Percentiles rank a stretch among this genome's conserved stretches.
Evolutionary conservation across 164 flowering plant species (phyloP).

Genomic region (Vitis labrusca): DNA sequence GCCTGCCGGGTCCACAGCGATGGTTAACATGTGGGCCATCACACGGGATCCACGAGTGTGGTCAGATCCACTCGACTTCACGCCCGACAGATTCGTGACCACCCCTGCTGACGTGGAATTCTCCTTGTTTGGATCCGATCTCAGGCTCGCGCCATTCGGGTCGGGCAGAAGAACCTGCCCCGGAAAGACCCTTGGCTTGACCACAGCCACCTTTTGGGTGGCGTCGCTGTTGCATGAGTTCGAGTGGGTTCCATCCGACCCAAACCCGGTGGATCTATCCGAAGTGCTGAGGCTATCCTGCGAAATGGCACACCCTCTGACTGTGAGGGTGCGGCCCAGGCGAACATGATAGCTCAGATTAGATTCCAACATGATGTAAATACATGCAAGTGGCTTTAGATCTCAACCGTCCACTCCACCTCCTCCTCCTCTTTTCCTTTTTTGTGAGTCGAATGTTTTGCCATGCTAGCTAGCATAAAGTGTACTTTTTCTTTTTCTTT

Average conservation of each 20-base stretch:
- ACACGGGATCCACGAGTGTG: slow-evolving; percentile 51
- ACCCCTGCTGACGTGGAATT: slow-evolving; percentile 32
- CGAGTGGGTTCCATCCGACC: slow-evolving; percentile 35
- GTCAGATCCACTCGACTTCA: slow-evolving; percentile 54
- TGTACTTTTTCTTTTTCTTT: no score
- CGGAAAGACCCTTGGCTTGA: slow-evolving; percentile 61
- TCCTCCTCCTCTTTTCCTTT: no score
- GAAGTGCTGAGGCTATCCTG: slow-evolving; percentile 56
- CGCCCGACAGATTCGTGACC: slow-evolving; percentile 54
- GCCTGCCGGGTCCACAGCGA: slow-evolving; percentile 40
- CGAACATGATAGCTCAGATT: not conserved
- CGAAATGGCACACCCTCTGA: slow-evolving; percentile 55
- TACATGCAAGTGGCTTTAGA: no score
- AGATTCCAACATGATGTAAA: no score
- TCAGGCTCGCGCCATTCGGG: slow-evolving; percentile 78
- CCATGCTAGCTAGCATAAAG: no score
- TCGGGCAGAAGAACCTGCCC: slow-evolving; percentile 72
- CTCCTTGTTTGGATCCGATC: slow-evolving; percentile 57
- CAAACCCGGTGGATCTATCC: slow-evolving; percentile 40
- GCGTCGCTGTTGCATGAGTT: slow-evolving; percentile 53
- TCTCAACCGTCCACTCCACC: no score
- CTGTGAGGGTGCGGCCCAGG: slow-evolving; percentile 27
- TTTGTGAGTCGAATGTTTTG: no score
- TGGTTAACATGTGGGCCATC: slow-evolving; percentile 53
- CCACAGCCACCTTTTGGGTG: slow-evolving; percentile 60